Conservation (phyloP, 176 grass and related monocot genomes). For the Avena atlantica region DNA sequence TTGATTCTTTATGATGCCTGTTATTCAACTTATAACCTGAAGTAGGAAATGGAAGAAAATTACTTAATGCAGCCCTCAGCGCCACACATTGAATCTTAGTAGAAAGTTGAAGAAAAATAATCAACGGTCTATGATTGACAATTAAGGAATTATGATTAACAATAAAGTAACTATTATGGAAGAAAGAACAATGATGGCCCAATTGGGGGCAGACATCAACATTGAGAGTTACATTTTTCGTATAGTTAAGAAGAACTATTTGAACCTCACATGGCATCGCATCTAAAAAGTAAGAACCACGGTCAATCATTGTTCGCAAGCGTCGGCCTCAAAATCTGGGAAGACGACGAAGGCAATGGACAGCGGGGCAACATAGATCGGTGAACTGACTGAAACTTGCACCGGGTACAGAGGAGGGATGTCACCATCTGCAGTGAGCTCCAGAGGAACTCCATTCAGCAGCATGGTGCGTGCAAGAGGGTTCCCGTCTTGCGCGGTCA, state of each 20-base stretch:
- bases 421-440: slow-evolving; percentile 69
- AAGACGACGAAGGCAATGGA: slow-evolving; percentile 83
- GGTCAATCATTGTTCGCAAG: slow-evolving; percentile 49
- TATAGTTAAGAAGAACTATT: slow-evolving; percentile 9
- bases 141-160: neutral
- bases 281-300: slow-evolving; percentile 17
- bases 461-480: slow-evolving; percentile 69
- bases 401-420: slow-evolving; percentile 68
- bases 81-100: neutral
- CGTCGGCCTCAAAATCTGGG: slow-evolving; percentile 84
- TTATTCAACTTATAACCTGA: neutral
- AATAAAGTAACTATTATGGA: neutral
- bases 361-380: slow-evolving; percentile 63
- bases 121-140: neutral
- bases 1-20: neutral
- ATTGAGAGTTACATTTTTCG: neutral
- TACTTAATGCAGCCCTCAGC: neutral
- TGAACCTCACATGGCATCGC: slow-evolving; percentile 19
- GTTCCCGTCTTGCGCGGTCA: slow-evolving; percentile 59
- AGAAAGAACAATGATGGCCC: slow-evolving; percentile 38
- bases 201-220: slow-evolving; percentile 42
- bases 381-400: slow-evolving; percentile 57
- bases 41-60: neutral
- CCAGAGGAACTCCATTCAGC: slow-evolving; percentile 77
- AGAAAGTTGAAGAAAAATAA: neutral